phyloP scores from a whole-genome alignment of 495 filamentous ascomycete species.

The Acidomyces sp. region DNA sequence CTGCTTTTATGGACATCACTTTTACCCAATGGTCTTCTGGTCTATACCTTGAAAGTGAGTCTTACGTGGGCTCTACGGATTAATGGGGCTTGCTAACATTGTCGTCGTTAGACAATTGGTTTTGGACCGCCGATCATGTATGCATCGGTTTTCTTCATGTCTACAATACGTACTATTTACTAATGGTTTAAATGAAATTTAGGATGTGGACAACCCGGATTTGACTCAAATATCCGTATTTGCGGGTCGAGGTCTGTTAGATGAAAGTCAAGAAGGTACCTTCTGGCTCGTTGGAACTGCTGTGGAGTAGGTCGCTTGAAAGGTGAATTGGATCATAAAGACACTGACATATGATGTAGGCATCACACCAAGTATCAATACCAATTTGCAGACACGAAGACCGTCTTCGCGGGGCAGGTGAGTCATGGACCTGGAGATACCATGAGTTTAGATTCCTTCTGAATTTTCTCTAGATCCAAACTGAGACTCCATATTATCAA shows the following conservation, averaged over 20 bases:
- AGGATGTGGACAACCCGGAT: slow-evolving; percentile 49
- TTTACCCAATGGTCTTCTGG: slow-evolving; percentile 54
- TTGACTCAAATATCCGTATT: slow-evolving; percentile 54
- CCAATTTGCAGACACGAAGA: slow-evolving; percentile 24
- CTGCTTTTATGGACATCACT: slow-evolving; percentile 56
- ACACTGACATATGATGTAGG: no score
- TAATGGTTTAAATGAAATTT: no score
- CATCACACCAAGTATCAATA: slow-evolving; percentile 29
- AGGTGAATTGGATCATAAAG: no score
- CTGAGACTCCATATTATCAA: slow-evolving; percentile 41
- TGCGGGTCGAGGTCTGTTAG: slow-evolving; percentile 50
- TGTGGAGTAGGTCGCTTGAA: slow-evolving; percentile 10
- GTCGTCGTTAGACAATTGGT: no score
- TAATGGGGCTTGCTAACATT: no score
- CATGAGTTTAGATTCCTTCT: not conserved
- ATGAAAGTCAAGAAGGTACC: slow-evolving; percentile 39
- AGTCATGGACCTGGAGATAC: not conserved
- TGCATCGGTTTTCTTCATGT: no score
- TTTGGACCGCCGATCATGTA: slow-evolving; percentile 65
- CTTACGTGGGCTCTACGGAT: no score
- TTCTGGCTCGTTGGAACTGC: slow-evolving; percentile 42
- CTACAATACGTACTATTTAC: no score
- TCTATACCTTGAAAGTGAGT: slow-evolving; percentile 55
- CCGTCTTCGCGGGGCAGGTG: slow-evolving; percentile 25
- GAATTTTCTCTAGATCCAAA: slow-evolving; percentile 20